phyloP scores from a whole-genome alignment of 805 yeast species.

The Schwanniomyces polymorphus region DNA sequence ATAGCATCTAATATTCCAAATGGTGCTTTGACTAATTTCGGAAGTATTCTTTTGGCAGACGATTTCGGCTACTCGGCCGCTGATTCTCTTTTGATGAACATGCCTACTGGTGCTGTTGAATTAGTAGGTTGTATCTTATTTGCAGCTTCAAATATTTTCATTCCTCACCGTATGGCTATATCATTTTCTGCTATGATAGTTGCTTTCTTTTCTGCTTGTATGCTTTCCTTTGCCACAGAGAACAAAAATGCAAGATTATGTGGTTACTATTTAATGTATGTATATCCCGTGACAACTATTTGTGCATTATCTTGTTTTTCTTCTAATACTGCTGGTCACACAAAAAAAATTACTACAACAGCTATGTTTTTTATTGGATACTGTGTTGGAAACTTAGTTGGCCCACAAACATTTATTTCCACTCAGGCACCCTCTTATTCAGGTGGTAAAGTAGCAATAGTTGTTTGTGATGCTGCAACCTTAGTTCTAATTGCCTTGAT shows the following conservation, averaged over 20 bases:
- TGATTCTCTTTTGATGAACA: slow-evolving; percentile 28
- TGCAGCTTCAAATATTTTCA: slow-evolving; percentile 27
- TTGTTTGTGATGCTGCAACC: slow-evolving; percentile 4
- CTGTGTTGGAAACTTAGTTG: slow-evolving; percentile 28
- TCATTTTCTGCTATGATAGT: slow-evolving; percentile 16
- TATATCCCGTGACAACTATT: slow-evolving; percentile 27
- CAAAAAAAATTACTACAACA: slow-evolving; percentile 25
- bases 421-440: slow-evolving; percentile 25
- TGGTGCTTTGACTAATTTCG: slow-evolving; percentile 38
- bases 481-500: slow-evolving; percentile 3
- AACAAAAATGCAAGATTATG: slow-evolving; percentile 39
- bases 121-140: slow-evolving; percentile 24
- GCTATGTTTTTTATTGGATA: slow-evolving; percentile 26
- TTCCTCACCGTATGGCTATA: slow-evolving; percentile 21
- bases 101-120: slow-evolving; percentile 41
- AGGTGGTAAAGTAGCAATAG: slow-evolving; percentile 17
- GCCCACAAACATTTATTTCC: slow-evolving; percentile 24
- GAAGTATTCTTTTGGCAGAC: slow-evolving; percentile 22
- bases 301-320: slow-evolving; percentile 19
- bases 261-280: slow-evolving; percentile 29
- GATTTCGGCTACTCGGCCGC: slow-evolving; percentile 17
- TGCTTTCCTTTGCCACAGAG: slow-evolving; percentile 43
- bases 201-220: slow-evolving; percentile 15
- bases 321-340: slow-evolving; percentile 26
- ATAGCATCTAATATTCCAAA: slow-evolving; percentile 31